Evolutionary conservation across 2,329 filamentous ascomycete species (phyloP), one percentile per base, ranked within the genome.

Genomic region (Stemphylium beticola): DNA sequence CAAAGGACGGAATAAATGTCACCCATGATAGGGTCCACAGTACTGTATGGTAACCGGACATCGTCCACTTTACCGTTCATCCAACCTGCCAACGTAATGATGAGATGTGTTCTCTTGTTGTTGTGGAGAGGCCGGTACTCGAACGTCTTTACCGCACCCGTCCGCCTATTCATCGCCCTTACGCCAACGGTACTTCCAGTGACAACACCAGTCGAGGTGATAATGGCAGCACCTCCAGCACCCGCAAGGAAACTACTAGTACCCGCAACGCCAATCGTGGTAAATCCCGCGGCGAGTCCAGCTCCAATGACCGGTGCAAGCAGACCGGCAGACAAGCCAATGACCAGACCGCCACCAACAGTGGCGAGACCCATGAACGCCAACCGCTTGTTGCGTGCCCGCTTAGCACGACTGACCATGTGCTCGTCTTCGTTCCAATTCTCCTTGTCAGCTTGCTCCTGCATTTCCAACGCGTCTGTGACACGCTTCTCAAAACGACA

Each of bases 31-130:
- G 96, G 92, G 74, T 99, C 93, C 6, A 99, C 89, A 0, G 96
- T 99, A 78, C 92, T 97, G 76, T 90, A 99, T 7, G 95, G 95
- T 68, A 99, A 78, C 56, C 95, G 90, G 44, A 99, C 93, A 74
- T 99, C 95, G 77, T 99, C 95, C 48, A 96, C 88, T 72, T 96
- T 98, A 68, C 96, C 95, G 36, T 92, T 97, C 90, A 99, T 96
- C 95, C 95, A 99, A 3, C 95, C 95, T 0, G 93, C 92, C 26
- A 99, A 86, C 0, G 95, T 98, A 34, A 99, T 87, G 60, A 99
- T 95, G 26, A 99, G 83, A 67, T 99, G 98, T 34, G 97, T 91
- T 53, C 93, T 85, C 77, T 99, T 99, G 77, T 98, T 98, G 79
- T 99, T 99, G 80, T 98, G 93, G 40, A 99, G 79, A 6, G 95